Percentiles rank a stretch among this genome's conserved stretches.
These are phyloP conservation scores for Hordeum marinum DNA, from an alignment of 176 grass and related monocot species.

Conservation along the genomic window DNA sequence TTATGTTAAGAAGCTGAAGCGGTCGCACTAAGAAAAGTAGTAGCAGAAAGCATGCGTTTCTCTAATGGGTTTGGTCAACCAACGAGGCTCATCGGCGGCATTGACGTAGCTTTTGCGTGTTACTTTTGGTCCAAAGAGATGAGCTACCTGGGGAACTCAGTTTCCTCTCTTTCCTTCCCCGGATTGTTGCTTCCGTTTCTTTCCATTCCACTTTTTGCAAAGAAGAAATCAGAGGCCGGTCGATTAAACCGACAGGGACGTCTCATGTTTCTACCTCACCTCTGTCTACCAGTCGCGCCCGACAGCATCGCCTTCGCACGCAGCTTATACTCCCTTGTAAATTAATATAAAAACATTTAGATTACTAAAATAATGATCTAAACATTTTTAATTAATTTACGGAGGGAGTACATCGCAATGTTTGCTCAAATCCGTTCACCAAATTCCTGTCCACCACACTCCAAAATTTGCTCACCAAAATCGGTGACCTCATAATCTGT, in stretches of 20 bases:
- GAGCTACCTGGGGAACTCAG: neutral
- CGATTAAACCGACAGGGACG: neutral
- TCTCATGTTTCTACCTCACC: neutral
- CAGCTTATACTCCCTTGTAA: neutral
- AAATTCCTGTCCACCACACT: neutral
- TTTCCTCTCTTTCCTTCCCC: neutral
- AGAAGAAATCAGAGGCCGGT: neutral
- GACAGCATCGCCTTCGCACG: neutral
- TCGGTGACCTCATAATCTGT: too few species aligned
- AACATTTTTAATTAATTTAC: too few species aligned
- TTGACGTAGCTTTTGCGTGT: neutral
- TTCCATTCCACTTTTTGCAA: too few species aligned
- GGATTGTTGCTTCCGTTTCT: neutral
- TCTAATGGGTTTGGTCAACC: neutral
- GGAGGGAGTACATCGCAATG: too few species aligned
- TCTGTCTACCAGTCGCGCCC: neutral
- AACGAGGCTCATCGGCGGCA: neutral
- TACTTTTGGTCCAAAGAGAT: slow-evolving; percentile 4
- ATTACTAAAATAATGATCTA: too few species aligned
- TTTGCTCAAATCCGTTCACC: neutral
- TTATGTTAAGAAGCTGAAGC: neutral
- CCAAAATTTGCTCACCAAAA: too few species aligned
- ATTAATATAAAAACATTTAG: too few species aligned
- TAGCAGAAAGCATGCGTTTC: neutral
- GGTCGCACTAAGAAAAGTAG: neutral